A percentile compares a stretch with the other conserved stretches of the same genome.
Conservation (phyloP, 768 basidiomycete species). For the Boletus pseudo-olivaceus region DNA sequence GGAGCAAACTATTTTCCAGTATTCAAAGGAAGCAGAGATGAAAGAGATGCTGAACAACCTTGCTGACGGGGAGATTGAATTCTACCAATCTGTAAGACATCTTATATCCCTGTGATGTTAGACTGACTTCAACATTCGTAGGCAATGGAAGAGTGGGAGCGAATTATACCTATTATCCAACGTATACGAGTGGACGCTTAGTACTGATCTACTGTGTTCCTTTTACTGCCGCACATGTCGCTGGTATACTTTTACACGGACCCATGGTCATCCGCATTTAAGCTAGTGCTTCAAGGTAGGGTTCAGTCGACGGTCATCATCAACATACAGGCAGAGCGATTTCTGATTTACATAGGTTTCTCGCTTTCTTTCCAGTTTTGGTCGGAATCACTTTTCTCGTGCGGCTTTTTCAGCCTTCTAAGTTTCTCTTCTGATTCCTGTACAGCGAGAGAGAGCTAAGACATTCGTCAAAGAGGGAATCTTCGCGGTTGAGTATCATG, state of each 20-base stretch:
- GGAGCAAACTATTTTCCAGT: slow-evolving; percentile 88
- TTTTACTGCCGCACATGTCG: slow-evolving; percentile 12
- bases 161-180: slow-evolving; percentile 89
- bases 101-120: neutral
- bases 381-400: neutral
- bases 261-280: slow-evolving; percentile 5
- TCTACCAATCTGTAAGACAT: slow-evolving; percentile 77
- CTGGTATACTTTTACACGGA: slow-evolving; percentile 11
- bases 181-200: slow-evolving; percentile 92
- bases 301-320: neutral
- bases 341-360: neutral
- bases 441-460: slow-evolving; percentile 68
- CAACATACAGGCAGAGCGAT: neutral
- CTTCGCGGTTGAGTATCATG: neutral
- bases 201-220: slow-evolving; percentile 23
- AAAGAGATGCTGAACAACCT: slow-evolving; percentile 88
- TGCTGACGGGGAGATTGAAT: slow-evolving; percentile 93
- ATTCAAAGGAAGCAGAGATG: slow-evolving; percentile 93
- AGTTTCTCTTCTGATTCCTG: slow-evolving; percentile 80
- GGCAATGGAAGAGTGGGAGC: slow-evolving; percentile 98
- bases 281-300: neutral
- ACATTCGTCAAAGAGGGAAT: slow-evolving; percentile 4
- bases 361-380: slow-evolving; percentile 12
- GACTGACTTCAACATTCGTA: slow-evolving; percentile 28
- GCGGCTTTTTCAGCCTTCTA: slow-evolving; percentile 11